Base-by-base conservation (phyloP, 306 rosid species). In the Canavalia ensiformis region DNA sequence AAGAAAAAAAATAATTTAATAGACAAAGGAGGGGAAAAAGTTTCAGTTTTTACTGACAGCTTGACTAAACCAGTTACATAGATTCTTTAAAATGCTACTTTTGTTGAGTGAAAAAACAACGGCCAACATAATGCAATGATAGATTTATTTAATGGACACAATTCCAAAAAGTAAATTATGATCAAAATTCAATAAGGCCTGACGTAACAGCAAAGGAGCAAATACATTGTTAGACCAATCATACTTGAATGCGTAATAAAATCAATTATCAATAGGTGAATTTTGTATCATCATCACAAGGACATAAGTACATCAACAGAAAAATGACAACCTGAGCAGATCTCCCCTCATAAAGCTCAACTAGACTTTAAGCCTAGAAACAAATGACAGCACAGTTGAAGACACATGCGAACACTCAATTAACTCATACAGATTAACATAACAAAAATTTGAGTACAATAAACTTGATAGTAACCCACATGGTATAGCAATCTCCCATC, bases 121-220 rank as follows among this genome's bases (percentile, higher is more conserved):
- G 12, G 67, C 66, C 68, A 75, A 79, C 82, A 58, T 33, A 68
- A 68, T 54, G 52, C 65, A 82, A 78, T 4, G 13, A 42, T 37
- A 64, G 50, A 74, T 52, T 54, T 67, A 42, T 70, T 68, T 63
- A 12, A 42, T 31, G 47, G 1, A 35, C 58, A 68, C 47, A 65
- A 25, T 59, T 56, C 47, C 13, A 3, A 42, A 34, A 5, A 56
- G 77, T 5, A 59, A 57, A 55, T 12, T 77, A 63, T 25, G 47
- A 13, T 44, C 7, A 31, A 62, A 34, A 51, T 57, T 84, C 55
- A 83, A 83, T 41, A 62, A 57, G 25, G 58, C 66, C 13, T 51
- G 18, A 34, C 45, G 72, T 18, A 28, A 72, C 58, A 54, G 31
- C 29, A 60, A 52, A 44, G 54, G 57, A 56, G 46, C 44, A 72